Base-by-base conservation (phyloP, 2,329 filamentous ascomycete genomes). In the Fusarium veterinarium region DNA sequence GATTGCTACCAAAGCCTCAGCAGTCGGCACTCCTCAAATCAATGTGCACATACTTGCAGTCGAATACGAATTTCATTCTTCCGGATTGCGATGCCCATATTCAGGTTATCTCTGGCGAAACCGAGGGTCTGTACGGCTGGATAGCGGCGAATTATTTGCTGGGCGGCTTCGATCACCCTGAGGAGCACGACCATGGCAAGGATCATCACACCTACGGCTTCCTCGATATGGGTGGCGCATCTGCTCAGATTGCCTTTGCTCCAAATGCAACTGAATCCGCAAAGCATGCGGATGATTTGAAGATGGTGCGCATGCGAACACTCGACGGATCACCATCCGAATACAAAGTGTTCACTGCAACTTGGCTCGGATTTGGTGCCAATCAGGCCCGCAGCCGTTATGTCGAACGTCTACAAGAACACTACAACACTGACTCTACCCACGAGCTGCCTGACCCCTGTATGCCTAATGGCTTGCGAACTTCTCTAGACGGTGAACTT, bases 331-430 rank as follows among this genome's bases (percentile, higher is more conserved):
- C 89, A 3, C 83, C 91, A 0, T 83, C 91, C 52, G 96, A 99
- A 79, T 93, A 98, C 83, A 91, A 90, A 74, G 93, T 99, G 6
- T 99, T 99, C 80, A 95, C 97, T 1, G 95, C 95, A 2, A 97
- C 96, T 0, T 99, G 96, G 96, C 87, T 99, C 10, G 95, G 95
- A 1, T 99, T 97, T 79, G 96, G 96, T n/a, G 95, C 97, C 35
- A 96, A 98, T 73, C 92, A 98, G 83, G 96, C 97, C 8, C 90
- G 96, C 51, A 87, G 92, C 75, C 89, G 95, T 63, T 99, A 97
- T 77, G 86, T 98, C n/a, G 87, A 95, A 67, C 86, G 89, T 8
- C 83, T 99, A n/a, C 81, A 92, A 62, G 90, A 93, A 38, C 87
- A 90, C 3, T 92, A 91, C 71, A 86, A 87, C 14, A 83, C 85